Conservation (phyloP, 495 filamentous ascomycete genomes). For the Penicillium canariense region DNA sequence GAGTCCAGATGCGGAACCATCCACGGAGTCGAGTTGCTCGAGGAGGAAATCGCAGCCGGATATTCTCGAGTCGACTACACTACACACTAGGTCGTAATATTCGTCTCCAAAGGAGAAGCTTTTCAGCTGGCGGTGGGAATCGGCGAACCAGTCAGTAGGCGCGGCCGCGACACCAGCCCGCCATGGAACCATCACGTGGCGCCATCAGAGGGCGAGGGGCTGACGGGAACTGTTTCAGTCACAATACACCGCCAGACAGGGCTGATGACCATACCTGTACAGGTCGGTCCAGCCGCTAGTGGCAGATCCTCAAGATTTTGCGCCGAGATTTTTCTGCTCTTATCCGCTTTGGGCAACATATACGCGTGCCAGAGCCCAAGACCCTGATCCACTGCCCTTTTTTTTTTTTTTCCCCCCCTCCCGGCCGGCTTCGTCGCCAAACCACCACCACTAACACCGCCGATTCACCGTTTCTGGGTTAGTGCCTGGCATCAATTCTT, state of each 20-base stretch:
- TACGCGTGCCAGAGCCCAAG: slow-evolving; percentile 21
- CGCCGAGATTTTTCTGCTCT: slow-evolving; percentile 18
- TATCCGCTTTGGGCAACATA: slow-evolving; percentile 26
- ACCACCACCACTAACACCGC: not conserved
- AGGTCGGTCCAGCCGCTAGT: slow-evolving; percentile 27
- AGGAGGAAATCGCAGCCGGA: not conserved
- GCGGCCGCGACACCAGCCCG: too few species aligned
- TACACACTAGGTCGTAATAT: too few species aligned
- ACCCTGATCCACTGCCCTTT: slow-evolving; percentile 18
- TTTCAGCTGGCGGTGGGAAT: too few species aligned
- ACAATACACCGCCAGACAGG: slow-evolving; percentile 10
- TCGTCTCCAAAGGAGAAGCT: too few species aligned
- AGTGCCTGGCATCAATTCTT: slow-evolving; percentile 1
- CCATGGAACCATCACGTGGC: slow-evolving; percentile 31
- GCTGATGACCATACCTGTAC: slow-evolving; percentile 7
- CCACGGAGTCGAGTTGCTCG: not conserved
- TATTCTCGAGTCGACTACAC: too few species aligned
- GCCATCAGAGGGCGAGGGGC: slow-evolving; percentile 13
- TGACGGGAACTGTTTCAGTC: not conserved
- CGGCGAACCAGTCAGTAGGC: too few species aligned
- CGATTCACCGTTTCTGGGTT: slow-evolving; percentile 7
- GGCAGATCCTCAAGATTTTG: slow-evolving; percentile 25
- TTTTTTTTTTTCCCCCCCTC: slow-evolving; percentile 13
- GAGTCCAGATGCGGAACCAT: not conserved
- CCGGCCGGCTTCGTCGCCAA: slow-evolving; percentile 9